phyloP scores from a whole-genome alignment of 1,284 basidiomycete genomes.

The Afroboletus lepidellus region DNA sequence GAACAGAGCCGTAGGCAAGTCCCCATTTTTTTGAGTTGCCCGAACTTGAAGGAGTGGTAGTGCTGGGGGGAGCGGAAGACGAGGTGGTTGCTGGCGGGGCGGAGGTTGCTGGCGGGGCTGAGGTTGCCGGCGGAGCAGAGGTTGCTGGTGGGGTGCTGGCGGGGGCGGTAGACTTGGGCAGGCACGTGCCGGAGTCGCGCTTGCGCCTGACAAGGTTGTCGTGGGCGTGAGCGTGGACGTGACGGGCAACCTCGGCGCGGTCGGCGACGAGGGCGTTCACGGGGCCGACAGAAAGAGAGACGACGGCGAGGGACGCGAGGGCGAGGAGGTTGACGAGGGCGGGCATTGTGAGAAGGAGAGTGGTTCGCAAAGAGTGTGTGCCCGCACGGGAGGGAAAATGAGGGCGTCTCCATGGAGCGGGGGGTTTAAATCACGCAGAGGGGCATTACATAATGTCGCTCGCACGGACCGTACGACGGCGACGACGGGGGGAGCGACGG shows the following conservation, averaged over 20 bases:
- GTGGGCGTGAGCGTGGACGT: constrained; percentile 43
- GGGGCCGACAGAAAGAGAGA: constrained; percentile 47
- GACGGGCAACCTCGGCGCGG: constrained; percentile 37
- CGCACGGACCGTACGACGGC: constrained; percentile 1
- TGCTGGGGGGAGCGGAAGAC: constrained; percentile 16
- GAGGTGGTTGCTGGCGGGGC: constrained; percentile 13
- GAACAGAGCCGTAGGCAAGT: constrained; percentile 42
- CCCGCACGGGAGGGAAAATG: constrained; percentile 4
- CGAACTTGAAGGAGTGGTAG: constrained; percentile 2
- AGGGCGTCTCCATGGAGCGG: neutral
- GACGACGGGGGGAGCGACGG: neutral
- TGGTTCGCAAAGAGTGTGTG: constrained; percentile 23
- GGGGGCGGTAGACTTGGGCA: constrained; percentile 42
- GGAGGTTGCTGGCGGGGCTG: neutral
- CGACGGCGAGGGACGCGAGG: constrained; percentile 54
- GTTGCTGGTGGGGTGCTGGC: neutral
- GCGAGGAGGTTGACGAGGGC: constrained; percentile 54
- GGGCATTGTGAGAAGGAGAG: constrained; percentile 45
- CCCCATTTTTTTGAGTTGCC: constrained; percentile 35
- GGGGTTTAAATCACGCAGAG: neutral
- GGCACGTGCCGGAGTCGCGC: constrained; percentile 54
- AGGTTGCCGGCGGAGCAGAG: neutral
- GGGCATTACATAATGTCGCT: neutral
- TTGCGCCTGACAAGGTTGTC: constrained; percentile 50
- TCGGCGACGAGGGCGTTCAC: constrained; percentile 53